Conservation (phyloP, 2,329 filamentous ascomycete genomes). For the Malbranchea zuffiana region DNA sequence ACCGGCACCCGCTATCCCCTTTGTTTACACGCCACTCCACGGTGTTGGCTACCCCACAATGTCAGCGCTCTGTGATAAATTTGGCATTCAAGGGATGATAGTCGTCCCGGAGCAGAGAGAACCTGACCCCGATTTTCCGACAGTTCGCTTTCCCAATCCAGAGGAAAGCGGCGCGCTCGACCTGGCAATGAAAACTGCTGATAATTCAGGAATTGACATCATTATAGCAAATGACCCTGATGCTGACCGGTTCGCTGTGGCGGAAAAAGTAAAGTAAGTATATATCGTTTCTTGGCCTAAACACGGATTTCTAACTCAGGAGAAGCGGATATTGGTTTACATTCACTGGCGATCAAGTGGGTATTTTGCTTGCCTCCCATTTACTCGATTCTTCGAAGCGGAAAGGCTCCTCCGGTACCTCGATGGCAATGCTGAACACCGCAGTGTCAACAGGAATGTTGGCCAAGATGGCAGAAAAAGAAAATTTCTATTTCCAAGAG, state of each 20-base stretch:
- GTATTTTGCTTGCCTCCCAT: conserved; percentile 49
- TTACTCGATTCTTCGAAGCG: conserved; percentile 37
- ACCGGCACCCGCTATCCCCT: conserved; percentile 22
- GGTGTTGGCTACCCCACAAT: conserved; percentile 31
- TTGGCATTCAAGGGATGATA: conserved; percentile 26
- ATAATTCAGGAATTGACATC: conserved; percentile 38
- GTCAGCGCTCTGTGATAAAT: conserved; percentile 23
- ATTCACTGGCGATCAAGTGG: conserved; percentile 56
- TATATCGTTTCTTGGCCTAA: background rate
- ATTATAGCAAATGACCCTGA: conserved; percentile 56
- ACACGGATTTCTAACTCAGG: background rate
- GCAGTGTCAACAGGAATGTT: conserved; percentile 57
- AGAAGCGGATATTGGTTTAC: conserved; percentile 45
- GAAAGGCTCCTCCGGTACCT: conserved; percentile 23
- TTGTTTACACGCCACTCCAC: conserved; percentile 36
- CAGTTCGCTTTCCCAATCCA: conserved; percentile 54
- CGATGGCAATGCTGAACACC: conserved; percentile 48
- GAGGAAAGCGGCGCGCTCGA: conserved; percentile 54
- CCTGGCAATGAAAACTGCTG: conserved; percentile 47
- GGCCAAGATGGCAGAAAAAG: conserved; percentile 42
- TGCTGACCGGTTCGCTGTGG: conserved; percentile 52
- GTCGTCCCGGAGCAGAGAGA: conserved; percentile 38
- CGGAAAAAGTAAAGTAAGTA: conserved; percentile 43
- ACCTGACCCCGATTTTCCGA: conserved; percentile 54
- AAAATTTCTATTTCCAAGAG: conserved; percentile 49